phyloP scores from a whole-genome alignment of 2,329 filamentous ascomycete genomes.

The Colletotrichum navitas region DNA sequence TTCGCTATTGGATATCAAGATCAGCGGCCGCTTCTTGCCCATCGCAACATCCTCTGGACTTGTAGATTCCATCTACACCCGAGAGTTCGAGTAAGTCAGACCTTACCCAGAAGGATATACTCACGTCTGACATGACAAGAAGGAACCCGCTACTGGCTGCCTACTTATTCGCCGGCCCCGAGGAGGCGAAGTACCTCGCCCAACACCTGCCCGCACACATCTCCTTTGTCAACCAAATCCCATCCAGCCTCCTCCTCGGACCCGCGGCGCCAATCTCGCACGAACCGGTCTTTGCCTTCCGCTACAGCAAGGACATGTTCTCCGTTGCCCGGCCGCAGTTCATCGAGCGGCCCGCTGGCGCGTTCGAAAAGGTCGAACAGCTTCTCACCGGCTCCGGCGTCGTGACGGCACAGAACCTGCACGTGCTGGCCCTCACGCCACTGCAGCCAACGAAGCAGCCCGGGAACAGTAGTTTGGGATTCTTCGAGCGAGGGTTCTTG shows the following conservation, averaged over 20 bases:
- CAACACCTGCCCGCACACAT: slow-evolving; percentile 66
- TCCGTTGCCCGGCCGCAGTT: slow-evolving; percentile 34
- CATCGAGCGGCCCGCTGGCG: slow-evolving; percentile 20
- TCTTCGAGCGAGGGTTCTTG: slow-evolving; percentile 34
- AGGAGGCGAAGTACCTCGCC: slow-evolving; percentile 68
- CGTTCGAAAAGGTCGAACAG: slow-evolving; percentile 25
- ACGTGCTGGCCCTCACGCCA: slow-evolving; percentile 20
- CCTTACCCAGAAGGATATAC: background rate
- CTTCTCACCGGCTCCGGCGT: slow-evolving; percentile 17
- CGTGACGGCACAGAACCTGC: slow-evolving; percentile 17
- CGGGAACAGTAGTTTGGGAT: slow-evolving; percentile 33
- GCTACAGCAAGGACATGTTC: slow-evolving; percentile 38
- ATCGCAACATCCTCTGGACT: slow-evolving; percentile 41
- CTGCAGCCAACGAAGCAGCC: slow-evolving; percentile 31
- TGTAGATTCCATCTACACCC: slow-evolving; percentile 24
- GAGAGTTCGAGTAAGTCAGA: slow-evolving; percentile 26
- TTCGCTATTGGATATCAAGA: slow-evolving; percentile 37
- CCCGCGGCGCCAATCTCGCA: slow-evolving; percentile 29
- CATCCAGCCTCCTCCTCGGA: slow-evolving; percentile 60
- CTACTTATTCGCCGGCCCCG: slow-evolving; percentile 65
- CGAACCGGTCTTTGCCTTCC: slow-evolving; percentile 22
- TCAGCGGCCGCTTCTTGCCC: slow-evolving; percentile 47
- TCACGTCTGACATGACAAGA: slow-evolving; percentile 37
- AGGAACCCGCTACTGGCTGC: slow-evolving; percentile 52
- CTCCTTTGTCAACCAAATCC: slow-evolving; percentile 70